Percentiles rank a stretch among this genome's conserved stretches.
These are phyloP conservation scores for Microthyrium microscopicum DNA, from an alignment of 2,329 filamentous ascomycete genomes.

Conservation along the genomic window DNA sequence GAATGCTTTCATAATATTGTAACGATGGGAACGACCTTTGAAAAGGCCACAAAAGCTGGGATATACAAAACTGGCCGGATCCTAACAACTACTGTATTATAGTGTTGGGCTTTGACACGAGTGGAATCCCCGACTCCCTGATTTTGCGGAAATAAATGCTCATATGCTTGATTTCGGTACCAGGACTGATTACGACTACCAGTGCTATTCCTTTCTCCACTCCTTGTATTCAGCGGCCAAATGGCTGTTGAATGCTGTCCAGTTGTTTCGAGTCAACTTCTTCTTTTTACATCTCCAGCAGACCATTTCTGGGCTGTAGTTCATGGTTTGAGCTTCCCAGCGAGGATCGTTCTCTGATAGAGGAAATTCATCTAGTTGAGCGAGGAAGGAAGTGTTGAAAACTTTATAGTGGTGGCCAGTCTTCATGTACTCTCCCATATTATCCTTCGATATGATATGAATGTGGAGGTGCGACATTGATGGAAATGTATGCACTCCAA, in stretches of 20 bases:
- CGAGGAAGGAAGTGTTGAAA: constrained; percentile 73
- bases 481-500: constrained; percentile 73
- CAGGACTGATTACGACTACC: no score
- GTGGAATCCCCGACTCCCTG: no score
- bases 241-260: constrained; percentile 60
- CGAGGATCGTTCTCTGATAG: constrained; percentile 48
- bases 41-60: no score
- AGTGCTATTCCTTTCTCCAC: constrained; percentile 55
- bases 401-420: constrained; percentile 84
- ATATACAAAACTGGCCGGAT: no score
- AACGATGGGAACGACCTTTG: no score
- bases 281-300: constrained; percentile 57
- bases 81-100: no score
- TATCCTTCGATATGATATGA: constrained; percentile 71
- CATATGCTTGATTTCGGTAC: no score
- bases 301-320: constrained; percentile 26
- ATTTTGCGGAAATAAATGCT: no score
- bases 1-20: no score
- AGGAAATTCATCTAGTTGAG: constrained; percentile 65
- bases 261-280: constrained; percentile 59
- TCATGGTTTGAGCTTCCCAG: constrained; percentile 33
- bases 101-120: no score
- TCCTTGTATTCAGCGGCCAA: constrained; percentile 54
- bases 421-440: constrained; percentile 54
- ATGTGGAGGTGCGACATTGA: constrained; percentile 88